phyloP scores from a whole-genome alignment of 352 stramenopile genomes.

The Phytophthora quininea region DNA sequence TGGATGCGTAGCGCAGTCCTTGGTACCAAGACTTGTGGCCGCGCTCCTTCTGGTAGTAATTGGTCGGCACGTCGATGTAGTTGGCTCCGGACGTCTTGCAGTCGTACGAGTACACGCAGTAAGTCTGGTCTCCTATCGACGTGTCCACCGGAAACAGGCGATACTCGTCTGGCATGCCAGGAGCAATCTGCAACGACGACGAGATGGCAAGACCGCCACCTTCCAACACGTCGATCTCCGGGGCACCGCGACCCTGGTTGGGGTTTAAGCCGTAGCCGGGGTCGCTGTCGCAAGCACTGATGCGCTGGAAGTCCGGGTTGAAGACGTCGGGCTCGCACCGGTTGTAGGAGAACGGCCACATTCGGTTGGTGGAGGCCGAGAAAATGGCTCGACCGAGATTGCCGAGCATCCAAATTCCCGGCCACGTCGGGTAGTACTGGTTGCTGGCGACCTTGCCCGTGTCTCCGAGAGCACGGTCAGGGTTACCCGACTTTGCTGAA shows the following conservation, averaged over 20 bases:
- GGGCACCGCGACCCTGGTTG: too few relatives aligned
- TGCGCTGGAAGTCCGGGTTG: constrained; percentile 36
- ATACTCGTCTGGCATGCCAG: constrained; percentile 58
- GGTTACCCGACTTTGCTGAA: constrained; percentile 44
- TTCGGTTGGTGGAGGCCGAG: constrained; percentile 53
- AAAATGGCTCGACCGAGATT: too few relatives aligned
- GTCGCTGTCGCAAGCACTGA: too few relatives aligned
- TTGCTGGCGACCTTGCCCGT: constrained; percentile 47
- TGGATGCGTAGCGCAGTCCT: constrained; percentile 38
- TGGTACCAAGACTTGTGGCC: constrained; percentile 38
- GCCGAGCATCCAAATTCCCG: too few relatives aligned
- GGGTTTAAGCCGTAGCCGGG: too few relatives aligned
- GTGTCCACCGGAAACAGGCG: constrained; percentile 55
- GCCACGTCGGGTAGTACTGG: constrained; percentile 31
- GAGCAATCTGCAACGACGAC: too few relatives aligned
- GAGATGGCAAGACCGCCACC: too few relatives aligned
- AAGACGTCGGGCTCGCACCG: constrained; percentile 71
- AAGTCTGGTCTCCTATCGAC: constrained; percentile 19
- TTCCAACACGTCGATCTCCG: too few relatives aligned
- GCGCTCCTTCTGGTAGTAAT: constrained; percentile 29
- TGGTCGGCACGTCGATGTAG: constrained; percentile 45
- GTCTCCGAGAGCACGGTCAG: constrained; percentile 35
- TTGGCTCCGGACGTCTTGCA: constrained; percentile 59
- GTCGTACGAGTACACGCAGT: constrained; percentile 48
- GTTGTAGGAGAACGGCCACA: constrained; percentile 95